Evolutionary conservation across 1,284 basidiomycete species (phyloP).

Genomic region (Ceratobasidium sp.): DNA sequence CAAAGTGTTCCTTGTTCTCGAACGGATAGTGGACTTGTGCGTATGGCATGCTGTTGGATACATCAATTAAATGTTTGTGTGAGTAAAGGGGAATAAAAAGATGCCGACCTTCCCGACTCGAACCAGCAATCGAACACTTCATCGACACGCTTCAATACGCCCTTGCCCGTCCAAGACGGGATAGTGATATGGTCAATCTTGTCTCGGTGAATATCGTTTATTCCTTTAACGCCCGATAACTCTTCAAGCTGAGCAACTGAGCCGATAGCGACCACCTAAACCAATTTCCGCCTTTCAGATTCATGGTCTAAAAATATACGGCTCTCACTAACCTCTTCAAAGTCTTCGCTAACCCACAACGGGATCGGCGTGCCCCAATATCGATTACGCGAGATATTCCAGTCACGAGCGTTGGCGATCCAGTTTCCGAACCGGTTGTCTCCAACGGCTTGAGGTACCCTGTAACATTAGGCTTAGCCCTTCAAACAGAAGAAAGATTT

Average conservation of each 20-base stretch:
- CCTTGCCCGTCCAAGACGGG: slow-evolving; percentile 92
- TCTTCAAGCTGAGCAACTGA: slow-evolving; percentile 91
- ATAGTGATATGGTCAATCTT: slow-evolving; percentile 97
- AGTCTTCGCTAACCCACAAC: slow-evolving; percentile 94
- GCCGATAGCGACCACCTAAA: slow-evolving; percentile 85
- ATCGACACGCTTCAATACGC: slow-evolving; percentile 86
- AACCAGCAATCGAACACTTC: slow-evolving; percentile 99
- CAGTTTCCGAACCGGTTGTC: slow-evolving; percentile 97
- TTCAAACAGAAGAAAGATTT: too few relatives aligned
- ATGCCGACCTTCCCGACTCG: slow-evolving; percentile 89
- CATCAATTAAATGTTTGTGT: neutral
- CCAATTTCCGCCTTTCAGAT: too few relatives aligned
- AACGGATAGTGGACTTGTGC: slow-evolving; percentile 98
- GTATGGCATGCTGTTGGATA: slow-evolving; percentile 89
- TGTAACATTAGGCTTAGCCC: too few relatives aligned
- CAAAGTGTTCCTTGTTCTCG: slow-evolving; percentile 91
- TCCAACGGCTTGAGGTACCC: slow-evolving; percentile 92
- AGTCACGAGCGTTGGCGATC: slow-evolving; percentile 97
- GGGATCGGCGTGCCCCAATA: slow-evolving; percentile 99
- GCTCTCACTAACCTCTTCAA: slow-evolving; percentile 95
- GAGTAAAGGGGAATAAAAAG: neutral
- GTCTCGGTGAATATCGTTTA: slow-evolving; percentile 95
- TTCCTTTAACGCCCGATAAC: slow-evolving; percentile 86
- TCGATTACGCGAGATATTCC: slow-evolving; percentile 99
- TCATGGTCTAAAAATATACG: too few relatives aligned